Base-by-base conservation (phyloP, 495 filamentous ascomycete species). In the Trichoderma erinaceum region DNA sequence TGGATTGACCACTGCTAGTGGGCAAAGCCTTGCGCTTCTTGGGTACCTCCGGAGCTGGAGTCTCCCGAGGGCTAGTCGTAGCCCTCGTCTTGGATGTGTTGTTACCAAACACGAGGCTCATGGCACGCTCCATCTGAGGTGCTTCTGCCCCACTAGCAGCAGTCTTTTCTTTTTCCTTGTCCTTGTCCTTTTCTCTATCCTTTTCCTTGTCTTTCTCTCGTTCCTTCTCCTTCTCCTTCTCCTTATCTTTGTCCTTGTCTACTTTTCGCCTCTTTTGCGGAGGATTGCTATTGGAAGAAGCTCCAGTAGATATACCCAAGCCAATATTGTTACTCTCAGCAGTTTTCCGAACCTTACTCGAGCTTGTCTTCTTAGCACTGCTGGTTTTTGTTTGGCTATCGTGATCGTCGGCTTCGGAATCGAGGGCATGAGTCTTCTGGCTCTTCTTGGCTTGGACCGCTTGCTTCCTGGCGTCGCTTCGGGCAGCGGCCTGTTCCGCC, bases 401-500 rank as follows among this genome's bases (percentile, higher is more conserved):
- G 27, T 79, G 78, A 43, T 96, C 92, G 67, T 96, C 91, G 71
- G 90, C 87, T 72, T 95, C 91, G 2, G 89, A 91, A 67, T 93
- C 91, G 38, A 81, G 80, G 29, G 88, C 86, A 48, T 87, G 84
- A 44, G 85, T 84, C 71, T 89, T 87, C 43, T 82, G 81, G 64
- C 83, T 85, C 73, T 90, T 91, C 69, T 89, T 90, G 15, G 90
- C 90, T 56, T 87, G 78, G 68, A 92, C 78, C 5, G 91, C 90
- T 78, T 95, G 92, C 66, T 93, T 89, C 71, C 90, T 83, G 43
- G 85, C 87, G 74, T 91, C 95, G 75, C 91, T 94, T 71, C 92
- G 88, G 66, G 87, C 82, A 21, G 89, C 87, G 44, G 88, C 88
- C 73, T 97, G 92, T 43, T 88, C 88, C 66, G 94, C 91, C 52